Conservation (phyloP, 2,329 filamentous ascomycete species). For the Colletotrichum sp. region DNA sequence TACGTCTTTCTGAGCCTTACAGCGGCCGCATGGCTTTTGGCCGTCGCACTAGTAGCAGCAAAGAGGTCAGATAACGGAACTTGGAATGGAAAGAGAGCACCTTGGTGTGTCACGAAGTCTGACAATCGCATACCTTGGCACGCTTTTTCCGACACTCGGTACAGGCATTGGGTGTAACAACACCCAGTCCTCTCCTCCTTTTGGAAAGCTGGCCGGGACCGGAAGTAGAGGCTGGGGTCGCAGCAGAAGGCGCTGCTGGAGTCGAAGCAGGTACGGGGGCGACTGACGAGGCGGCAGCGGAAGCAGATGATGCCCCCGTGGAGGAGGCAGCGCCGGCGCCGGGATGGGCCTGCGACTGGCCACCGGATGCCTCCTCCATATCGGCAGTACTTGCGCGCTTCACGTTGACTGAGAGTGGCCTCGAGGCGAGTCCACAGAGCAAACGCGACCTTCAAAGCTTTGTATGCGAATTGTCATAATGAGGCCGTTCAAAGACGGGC, state of each 20-base stretch:
- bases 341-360: conserved; percentile 11
- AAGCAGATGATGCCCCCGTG: neutral
- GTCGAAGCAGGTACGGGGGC: neutral
- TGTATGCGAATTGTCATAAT: conserved; percentile 21
- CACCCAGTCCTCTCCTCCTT: conserved; percentile 57
- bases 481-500: conserved; percentile 15
- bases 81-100: neutral
- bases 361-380: conserved; percentile 22
- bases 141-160: conserved; percentile 68
- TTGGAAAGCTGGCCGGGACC: conserved; percentile 45
- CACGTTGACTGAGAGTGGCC: conserved; percentile 17
- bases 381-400: conserved; percentile 20
- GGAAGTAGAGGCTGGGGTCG: conserved; percentile 11
- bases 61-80: neutral
- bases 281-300: neutral
- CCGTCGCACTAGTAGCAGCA: conserved; percentile 59
- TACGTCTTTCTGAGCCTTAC: conserved; percentile 56
- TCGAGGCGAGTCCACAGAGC: conserved; percentile 14
- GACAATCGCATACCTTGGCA: conserved; percentile 53
- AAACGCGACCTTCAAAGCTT: conserved; percentile 17
- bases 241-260: neutral
- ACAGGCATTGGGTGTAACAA: conserved; percentile 66
- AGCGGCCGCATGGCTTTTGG: conserved; percentile 59
- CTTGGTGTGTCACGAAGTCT: neutral
- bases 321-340: conserved; percentile 19